Evolutionary conservation across 2,329 filamentous ascomycete genomes (phyloP), one percentile per base, ranked within the genome.

Genomic region (Dothistroma pini): DNA sequence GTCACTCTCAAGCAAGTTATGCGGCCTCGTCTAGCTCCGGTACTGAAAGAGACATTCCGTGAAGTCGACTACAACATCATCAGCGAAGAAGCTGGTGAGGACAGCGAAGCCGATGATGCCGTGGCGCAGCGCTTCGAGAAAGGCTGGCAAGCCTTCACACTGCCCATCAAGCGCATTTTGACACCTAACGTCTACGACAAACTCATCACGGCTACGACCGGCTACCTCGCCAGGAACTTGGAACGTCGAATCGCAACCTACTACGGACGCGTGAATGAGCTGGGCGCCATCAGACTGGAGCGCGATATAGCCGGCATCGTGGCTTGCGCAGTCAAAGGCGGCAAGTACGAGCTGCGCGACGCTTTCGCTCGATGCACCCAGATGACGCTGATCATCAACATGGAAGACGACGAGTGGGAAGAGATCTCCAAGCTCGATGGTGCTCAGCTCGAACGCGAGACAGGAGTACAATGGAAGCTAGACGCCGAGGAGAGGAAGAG

Each of bases 401-500:
- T 97, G 91, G 93, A 97, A 73, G 90, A 95, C 35, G 93, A 97
- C 60, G 93, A 97, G 76, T 96, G 92, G 90, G 90, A 93, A 53
- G 91, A 95, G 44, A 74, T 77, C 44, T 71, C 75, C 7, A 77
- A 81, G 47, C 76, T 80, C 34, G 81, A 78, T 38, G 75, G 35
- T 73, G 77, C 54, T 73, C 75, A 62, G 72, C 73, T 58, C 81
- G 84, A 58, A 77, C 59, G 81, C 14, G 84, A 86, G 12, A 87
- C 84, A 54, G 89, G 84, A 11, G 86, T 95, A 71, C 81, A 83
- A 55, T 92, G 89, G 89, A 83, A 88, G 51, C 69, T 93, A 64
- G 88, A 82, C 61, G 82, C 83, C 48, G 90, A 93, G 60, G 92
- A 96, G 78, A 86, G 89, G 73, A 82, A 80, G 66, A 84, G 85